phyloP scores from a whole-genome alignment of 177 flowering plant genomes.

The Vitis hybrid region DNA sequence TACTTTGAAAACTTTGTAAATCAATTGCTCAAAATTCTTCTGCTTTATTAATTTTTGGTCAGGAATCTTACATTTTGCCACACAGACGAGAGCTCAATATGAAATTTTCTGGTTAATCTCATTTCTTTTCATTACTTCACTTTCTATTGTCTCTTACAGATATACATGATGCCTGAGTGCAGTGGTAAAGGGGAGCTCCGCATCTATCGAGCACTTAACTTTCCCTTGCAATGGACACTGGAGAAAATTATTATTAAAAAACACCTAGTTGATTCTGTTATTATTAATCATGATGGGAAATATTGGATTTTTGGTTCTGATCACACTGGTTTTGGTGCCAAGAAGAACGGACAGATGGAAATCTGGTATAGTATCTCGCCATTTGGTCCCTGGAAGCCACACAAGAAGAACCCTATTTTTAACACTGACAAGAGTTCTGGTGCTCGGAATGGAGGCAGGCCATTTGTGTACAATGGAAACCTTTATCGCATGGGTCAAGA shows the following conservation, averaged over 20 bases:
- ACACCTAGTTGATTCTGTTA: conserved; percentile 74
- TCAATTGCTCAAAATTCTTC: neutral
- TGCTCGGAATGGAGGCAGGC: conserved; percentile 94
- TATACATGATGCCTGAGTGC: conserved; percentile 96
- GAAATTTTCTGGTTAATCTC: too few relatives aligned
- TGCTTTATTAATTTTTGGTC: neutral
- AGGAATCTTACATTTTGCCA: neutral
- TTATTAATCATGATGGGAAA: conserved; percentile 47
- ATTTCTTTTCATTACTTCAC: neutral
- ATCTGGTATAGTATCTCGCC: conserved; percentile 87
- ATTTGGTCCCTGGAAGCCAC: conserved; percentile 89
- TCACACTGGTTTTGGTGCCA: conserved; percentile 72
- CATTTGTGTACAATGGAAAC: conserved; percentile 63
- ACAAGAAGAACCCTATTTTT: conserved; percentile 78
- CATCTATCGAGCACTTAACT: conserved; percentile 68
- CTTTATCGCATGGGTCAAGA: conserved; percentile 90
- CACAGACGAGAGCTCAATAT: too few relatives aligned
- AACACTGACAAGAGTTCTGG: conserved; percentile 62
- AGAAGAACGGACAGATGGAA: conserved; percentile 79
- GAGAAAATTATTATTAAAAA: conserved; percentile 67
- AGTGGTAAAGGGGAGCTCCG: conserved; percentile 78
- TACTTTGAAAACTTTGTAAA: neutral
- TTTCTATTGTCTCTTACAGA: conserved; percentile 39
- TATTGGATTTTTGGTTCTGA: conserved; percentile 97
- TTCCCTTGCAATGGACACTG: conserved; percentile 82